Evolutionary conservation across 345 rosid species (phyloP).

Genomic region (Ceriops tagal): DNA sequence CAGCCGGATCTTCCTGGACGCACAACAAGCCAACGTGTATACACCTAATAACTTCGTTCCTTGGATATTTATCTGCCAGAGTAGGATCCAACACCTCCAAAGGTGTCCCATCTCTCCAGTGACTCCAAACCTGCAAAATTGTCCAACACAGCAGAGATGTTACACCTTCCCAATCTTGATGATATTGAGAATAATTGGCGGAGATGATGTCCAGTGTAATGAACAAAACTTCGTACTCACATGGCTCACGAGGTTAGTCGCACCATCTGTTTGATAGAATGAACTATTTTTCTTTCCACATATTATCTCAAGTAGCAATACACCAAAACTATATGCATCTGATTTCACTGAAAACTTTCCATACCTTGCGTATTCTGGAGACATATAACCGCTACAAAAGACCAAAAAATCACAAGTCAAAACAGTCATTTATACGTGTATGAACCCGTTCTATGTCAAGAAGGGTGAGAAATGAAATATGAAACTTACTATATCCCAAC

Average conservation of each 20-base stretch:
- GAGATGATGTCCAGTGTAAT: neutral
- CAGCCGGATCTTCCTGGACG: constrained; percentile 54
- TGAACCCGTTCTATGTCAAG: neutral
- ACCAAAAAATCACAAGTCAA: no score
- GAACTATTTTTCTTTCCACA: constrained; percentile 30
- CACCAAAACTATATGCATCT: neutral
- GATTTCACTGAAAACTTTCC: constrained; percentile 27
- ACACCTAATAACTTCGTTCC: constrained; percentile 41
- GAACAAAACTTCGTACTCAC: constrained; percentile 23
- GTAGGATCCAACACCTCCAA: constrained; percentile 45
- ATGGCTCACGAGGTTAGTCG: constrained; percentile 27
- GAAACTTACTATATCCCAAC: constrained; percentile 28
- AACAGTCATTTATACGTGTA: neutral
- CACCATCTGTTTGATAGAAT: constrained; percentile 20
- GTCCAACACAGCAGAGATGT: neutral
- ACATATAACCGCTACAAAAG: constrained; percentile 25
- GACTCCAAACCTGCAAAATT: neutral
- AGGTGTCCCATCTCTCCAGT: constrained; percentile 14
- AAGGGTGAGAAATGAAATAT: neutral
- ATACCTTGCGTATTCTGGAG: constrained; percentile 24
- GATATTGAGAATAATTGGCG: neutral
- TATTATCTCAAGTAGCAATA: constrained; percentile 35
- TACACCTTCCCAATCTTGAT: neutral
- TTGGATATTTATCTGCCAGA: constrained; percentile 26
- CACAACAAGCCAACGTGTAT: constrained; percentile 58